Percentiles rank a stretch among this genome's conserved stretches.
phyloP scores from a whole-genome alignment of 192 early-diverging fungal genomes.

The Glomus cerebriforme region DNA sequence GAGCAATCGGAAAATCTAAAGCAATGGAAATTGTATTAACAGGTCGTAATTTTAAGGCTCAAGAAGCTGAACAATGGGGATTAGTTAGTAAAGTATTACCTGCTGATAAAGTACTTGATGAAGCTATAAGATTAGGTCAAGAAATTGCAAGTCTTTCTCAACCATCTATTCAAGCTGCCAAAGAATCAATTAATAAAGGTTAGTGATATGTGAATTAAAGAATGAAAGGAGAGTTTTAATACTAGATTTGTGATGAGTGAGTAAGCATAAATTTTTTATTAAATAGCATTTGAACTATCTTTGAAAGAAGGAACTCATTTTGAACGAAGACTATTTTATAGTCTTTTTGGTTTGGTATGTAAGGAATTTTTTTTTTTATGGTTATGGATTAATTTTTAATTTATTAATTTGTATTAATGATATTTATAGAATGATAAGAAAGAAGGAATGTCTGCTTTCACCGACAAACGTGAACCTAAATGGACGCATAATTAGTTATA shows the following conservation, averaged over 20 bases:
- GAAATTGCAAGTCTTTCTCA: constrained; percentile 85
- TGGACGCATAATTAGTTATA: constrained; percentile 70
- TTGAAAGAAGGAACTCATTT: constrained; percentile 83
- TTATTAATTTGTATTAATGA: background rate
- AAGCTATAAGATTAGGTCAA: constrained; percentile 86
- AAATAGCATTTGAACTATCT: constrained; percentile 81
- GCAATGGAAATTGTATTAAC: constrained; percentile 97
- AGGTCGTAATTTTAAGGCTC: constrained; percentile 81
- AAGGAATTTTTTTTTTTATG: constrained; percentile 14
- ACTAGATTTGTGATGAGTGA: background rate
- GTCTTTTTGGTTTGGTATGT: constrained; percentile 82
- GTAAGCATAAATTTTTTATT: background rate
- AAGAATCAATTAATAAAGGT: constrained; percentile 94
- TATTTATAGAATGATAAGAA: constrained; percentile 78
- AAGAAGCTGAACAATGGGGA: constrained; percentile 82
- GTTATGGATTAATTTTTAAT: background rate
- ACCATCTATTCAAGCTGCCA: constrained; percentile 89
- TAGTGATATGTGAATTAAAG: constrained; percentile 10
- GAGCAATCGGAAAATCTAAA: constrained; percentile 96
- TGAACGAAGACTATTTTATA: constrained; percentile 95
- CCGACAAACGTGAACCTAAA: constrained; percentile 85
- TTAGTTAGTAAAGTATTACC: constrained; percentile 92
- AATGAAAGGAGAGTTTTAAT: too few species aligned
- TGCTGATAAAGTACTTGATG: constrained; percentile 80
- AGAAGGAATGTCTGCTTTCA: constrained; percentile 96